phyloP scores from a whole-genome alignment of 2,329 filamentous ascomycete genomes.

The Remersonia thermophila region DNA sequence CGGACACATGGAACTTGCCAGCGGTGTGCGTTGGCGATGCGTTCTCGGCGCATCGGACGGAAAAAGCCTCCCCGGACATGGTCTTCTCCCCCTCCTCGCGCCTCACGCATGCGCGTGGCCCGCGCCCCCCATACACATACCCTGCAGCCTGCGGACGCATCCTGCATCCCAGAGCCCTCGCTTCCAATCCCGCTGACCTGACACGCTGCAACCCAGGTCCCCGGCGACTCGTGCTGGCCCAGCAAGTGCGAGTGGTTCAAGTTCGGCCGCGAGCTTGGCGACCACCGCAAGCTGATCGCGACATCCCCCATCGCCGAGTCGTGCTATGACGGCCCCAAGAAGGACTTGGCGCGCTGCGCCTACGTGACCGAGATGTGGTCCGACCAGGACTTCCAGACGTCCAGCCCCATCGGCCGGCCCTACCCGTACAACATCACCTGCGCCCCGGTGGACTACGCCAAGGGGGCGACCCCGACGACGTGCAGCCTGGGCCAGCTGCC shows the following conservation, averaged over 20 bases:
- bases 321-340: conserved; percentile 29
- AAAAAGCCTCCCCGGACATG: no score
- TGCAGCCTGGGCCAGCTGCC: conserved; percentile 28
- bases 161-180: no score
- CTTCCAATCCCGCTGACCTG: no score
- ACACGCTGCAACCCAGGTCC: conserved; percentile 16
- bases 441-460: conserved; percentile 7
- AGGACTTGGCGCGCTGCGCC: conserved; percentile 5
- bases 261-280: conserved; percentile 38
- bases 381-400: conserved; percentile 7
- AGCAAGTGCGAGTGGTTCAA: conserved; percentile 29
- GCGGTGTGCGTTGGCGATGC: no score
- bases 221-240: conserved; percentile 43
- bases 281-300: conserved; percentile 35
- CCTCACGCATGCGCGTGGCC: no score
- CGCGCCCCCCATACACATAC: no score
- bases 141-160: not conserved
- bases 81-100: no score
- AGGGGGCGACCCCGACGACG: conserved; percentile 2
- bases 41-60: no score
- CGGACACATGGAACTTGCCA: no score
- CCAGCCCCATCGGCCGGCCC: conserved; percentile 2
- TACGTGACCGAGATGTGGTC: conserved; percentile 7
- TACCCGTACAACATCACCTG: conserved; percentile 13
- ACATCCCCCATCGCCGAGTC: conserved; percentile 37